Conservation (phyloP, 1,139 yeast genomes). For the Geotrichum citri-aurantii region DNA sequence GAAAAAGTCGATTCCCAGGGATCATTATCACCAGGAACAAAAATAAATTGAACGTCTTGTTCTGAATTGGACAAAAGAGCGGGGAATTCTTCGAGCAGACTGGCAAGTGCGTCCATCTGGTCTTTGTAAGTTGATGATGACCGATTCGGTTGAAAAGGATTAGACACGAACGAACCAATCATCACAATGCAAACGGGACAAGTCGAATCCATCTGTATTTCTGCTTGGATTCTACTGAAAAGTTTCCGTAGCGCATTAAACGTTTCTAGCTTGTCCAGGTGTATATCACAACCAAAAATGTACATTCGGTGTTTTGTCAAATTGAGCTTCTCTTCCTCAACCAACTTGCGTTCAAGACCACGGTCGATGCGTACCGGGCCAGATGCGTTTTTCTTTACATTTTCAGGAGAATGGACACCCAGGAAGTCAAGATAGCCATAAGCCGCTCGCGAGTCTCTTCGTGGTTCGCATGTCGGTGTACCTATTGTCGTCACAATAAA, state of each 20-base stretch:
- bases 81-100: constrained; percentile 47
- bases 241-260: constrained; percentile 59
- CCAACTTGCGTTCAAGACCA: constrained; percentile 50
- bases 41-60: constrained; percentile 47
- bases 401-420: constrained; percentile 51
- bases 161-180: constrained; percentile 65
- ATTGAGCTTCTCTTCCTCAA: constrained; percentile 48
- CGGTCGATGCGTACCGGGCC: constrained; percentile 37
- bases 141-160: constrained; percentile 52
- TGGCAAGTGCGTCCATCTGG: constrained; percentile 66
- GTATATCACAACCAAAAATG: constrained; percentile 68
- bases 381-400: constrained; percentile 21
- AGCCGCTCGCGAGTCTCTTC: constrained; percentile 59
- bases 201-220: constrained; percentile 38
- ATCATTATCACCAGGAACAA: constrained; percentile 86
- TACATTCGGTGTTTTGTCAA: constrained; percentile 53
- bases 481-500: constrained; percentile 74
- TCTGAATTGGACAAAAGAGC: constrained; percentile 28
- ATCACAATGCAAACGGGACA: constrained; percentile 56
- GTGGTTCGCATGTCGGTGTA: constrained; percentile 83
- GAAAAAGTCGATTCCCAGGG: constrained; percentile 83
- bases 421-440: constrained; percentile 77
- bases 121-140: constrained; percentile 54
- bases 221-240: constrained; percentile 45
- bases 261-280: constrained; percentile 53